Percentiles rank a stretch among this genome's conserved stretches.
phyloP scores from a whole-genome alignment of 2,329 filamentous ascomycete species.

The Diaporthe amygdali region DNA sequence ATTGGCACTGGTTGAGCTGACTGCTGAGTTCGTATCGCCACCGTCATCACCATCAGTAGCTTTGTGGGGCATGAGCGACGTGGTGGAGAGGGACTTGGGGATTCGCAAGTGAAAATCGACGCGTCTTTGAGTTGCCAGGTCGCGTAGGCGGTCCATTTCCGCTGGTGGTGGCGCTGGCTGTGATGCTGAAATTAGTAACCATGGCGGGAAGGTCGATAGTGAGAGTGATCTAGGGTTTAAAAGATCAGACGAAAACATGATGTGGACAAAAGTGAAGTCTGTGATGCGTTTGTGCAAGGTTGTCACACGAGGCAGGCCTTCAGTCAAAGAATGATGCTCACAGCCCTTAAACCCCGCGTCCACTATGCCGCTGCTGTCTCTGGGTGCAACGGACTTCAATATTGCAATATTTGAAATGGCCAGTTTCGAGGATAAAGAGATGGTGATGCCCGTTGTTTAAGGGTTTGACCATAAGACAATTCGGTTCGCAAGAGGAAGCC shows the following conservation, averaged over 20 bases:
- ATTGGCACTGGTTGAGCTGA: background rate
- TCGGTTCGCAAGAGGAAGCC: no score
- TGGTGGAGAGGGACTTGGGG: background rate
- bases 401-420: background rate
- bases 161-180: background rate
- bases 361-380: background rate
- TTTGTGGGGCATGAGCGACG: background rate
- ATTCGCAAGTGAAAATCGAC: background rate
- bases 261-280: background rate
- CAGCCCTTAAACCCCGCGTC: background rate
- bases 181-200: slow-evolving; percentile 1
- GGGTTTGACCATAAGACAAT: no score
- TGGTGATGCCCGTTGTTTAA: no score
- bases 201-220: background rate
- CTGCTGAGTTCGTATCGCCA: background rate
- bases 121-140: background rate
- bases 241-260: background rate
- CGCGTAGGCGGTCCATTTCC: slow-evolving; percentile 6
- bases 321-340: background rate
- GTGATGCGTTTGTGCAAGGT: background rate
- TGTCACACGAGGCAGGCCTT: background rate
- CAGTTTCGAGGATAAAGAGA: background rate
- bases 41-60: background rate
- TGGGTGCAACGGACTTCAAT: no score
- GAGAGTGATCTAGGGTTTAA: background rate